These are phyloP conservation scores for Podochytrium sp. DNA, from an alignment of 192 early-diverging fungal genomes.

Conservation along the genomic window DNA sequence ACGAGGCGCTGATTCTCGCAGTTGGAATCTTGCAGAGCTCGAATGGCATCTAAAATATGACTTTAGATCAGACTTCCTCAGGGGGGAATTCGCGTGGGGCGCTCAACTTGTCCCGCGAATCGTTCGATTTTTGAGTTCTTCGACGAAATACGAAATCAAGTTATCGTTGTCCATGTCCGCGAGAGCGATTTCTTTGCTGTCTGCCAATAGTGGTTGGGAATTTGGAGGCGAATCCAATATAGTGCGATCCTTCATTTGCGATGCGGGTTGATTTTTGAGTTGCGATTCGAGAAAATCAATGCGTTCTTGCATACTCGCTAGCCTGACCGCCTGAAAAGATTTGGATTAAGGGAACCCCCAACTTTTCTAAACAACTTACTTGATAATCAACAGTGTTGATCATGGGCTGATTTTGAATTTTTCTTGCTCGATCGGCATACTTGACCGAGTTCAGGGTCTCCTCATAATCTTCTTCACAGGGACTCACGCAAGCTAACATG, in stretches of 20 bases:
- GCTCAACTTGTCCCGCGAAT: constrained; percentile 42
- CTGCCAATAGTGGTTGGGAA: neutral
- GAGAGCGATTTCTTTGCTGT: neutral
- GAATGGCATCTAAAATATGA: constrained; percentile 39
- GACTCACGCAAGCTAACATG: constrained; percentile 62
- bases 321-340: constrained; percentile 26
- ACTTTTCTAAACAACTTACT: neutral
- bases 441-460: constrained; percentile 96
- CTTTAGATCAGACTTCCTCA: neutral
- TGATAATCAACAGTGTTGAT: constrained; percentile 46
- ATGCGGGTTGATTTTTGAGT: constrained; percentile 4
- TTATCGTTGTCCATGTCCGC: constrained; percentile 40
- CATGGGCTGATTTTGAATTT: constrained; percentile 58
- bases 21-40: constrained; percentile 27
- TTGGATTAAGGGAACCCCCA: neutral
- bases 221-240: neutral
- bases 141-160: constrained; percentile 43
- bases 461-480: constrained; percentile 77
- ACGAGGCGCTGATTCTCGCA: constrained; percentile 27
- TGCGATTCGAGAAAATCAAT: constrained; percentile 40
- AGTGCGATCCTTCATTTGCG: neutral
- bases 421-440: constrained; percentile 61
- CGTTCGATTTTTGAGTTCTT: constrained; percentile 49
- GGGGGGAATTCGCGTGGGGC: neutral
- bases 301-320: constrained; percentile 38